Base-by-base conservation (phyloP, 495 filamentous ascomycete genomes). In the Penicilliopsis zonata region DNA sequence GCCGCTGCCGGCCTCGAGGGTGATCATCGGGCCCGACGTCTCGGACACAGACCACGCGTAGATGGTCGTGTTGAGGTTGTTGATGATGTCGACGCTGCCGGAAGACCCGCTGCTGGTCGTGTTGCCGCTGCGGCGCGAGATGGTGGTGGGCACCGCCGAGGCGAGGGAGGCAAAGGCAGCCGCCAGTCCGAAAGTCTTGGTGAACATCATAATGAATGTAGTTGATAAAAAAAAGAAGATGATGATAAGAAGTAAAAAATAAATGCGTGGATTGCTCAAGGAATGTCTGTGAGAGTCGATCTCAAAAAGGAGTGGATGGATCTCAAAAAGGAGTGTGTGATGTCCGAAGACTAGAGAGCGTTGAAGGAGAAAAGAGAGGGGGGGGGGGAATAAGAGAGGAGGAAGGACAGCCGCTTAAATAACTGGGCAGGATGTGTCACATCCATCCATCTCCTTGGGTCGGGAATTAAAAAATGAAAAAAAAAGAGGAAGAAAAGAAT, bases 141-240 rank as follows among this genome's bases (percentile, higher is more conserved):
- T 38, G 40, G 41, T 43, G 43, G 36, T 47, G 43, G 47, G 54
- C 18, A 63, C 49, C 27, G 62, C 62, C 23, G 58, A 44, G 31
- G 54, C 38, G 37, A 63, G 40, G 41, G 54, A 37, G 28, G 55
- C 49, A 32, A 62, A 49, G 38, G 47, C 45, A 42, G 59, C 53
- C 30, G 51, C 46, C 32, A 58, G 31, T 41, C 52, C 47, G 43
- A 64, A 33, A 37, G 53, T 43, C 52, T 63, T 63, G 46, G 50
- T 48, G 59, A 66, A 64, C 46, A 64, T 50, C 59, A 61, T 66
- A 47, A 56, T 66, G 55, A 55, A 39, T 18, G 27, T 29, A 21
- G 13, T 21, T 40, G 13, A 18, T 28, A 13, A 28, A 30, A 33
- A 28, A 35, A 26, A 30, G 27, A 41, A 10, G 31, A 31, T 33